Evolutionary conservation across 495 filamentous ascomycete species (phyloP).

Genomic region (Penicillium crystallinum): DNA sequence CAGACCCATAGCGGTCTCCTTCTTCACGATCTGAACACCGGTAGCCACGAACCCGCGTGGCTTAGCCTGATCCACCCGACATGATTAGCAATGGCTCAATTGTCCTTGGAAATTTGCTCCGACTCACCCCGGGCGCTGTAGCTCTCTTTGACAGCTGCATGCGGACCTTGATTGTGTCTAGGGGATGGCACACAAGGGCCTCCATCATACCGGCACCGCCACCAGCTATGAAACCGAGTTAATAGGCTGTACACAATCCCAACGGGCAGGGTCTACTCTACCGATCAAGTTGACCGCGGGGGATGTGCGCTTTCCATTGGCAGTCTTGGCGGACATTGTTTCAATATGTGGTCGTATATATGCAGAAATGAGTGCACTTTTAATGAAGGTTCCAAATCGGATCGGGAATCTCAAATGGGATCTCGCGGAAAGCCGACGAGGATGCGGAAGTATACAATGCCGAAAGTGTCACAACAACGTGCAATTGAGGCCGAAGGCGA

Average conservation of each 20-base stretch:
- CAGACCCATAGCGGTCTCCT: slow-evolving; percentile 84
- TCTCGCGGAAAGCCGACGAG: slow-evolving; percentile 14
- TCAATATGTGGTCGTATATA: slow-evolving; percentile 11
- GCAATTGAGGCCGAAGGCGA: slow-evolving; percentile 1
- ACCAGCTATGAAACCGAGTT: slow-evolving; percentile 63
- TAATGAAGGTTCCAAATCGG: slow-evolving; percentile 6
- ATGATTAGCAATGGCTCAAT: slow-evolving; percentile 16
- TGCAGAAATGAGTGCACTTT: slow-evolving; percentile 1
- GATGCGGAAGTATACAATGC: slow-evolving; percentile 25
- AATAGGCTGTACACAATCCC: slow-evolving; percentile 13
- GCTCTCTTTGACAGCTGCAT: slow-evolving; percentile 96
- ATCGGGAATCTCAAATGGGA: slow-evolving; percentile 5
- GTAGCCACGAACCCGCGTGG: slow-evolving; percentile 84
- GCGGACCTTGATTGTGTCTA: slow-evolving; percentile 98
- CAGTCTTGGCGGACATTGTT: slow-evolving; percentile 61
- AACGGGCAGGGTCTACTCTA: slow-evolving; percentile 33
- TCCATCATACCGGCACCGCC: slow-evolving; percentile 99
- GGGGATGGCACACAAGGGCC: slow-evolving; percentile 91
- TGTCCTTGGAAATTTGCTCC: not conserved
- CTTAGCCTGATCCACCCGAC: slow-evolving; percentile 46
- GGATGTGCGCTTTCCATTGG: slow-evolving; percentile 70
- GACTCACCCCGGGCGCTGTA: slow-evolving; percentile 68
- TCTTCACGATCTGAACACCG: slow-evolving; percentile 77
- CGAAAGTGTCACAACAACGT: slow-evolving; percentile 8
- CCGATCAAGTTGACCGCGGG: slow-evolving; percentile 92